phyloP scores from a whole-genome alignment of 2,329 filamentous ascomycete species.

The Bertia moriformis region DNA sequence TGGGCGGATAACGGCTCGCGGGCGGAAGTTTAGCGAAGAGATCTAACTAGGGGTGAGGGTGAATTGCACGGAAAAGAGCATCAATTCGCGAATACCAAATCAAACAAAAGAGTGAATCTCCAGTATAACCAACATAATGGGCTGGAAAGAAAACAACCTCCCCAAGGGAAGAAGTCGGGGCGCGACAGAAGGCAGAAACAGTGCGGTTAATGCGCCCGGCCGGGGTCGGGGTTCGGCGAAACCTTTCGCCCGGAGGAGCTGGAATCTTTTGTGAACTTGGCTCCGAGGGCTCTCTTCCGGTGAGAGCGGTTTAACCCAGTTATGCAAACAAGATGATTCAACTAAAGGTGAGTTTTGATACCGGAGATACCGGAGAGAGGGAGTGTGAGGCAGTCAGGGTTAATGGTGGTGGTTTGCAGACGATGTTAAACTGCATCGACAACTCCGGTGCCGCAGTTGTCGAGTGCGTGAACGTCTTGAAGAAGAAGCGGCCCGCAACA shows the following conservation, averaged over 20 bases:
- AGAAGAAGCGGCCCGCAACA: slow-evolving; percentile 52
- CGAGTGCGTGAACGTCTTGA: slow-evolving; percentile 61
- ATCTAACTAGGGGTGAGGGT: too few species aligned
- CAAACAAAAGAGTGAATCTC: neutral
- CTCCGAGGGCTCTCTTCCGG: too few species aligned
- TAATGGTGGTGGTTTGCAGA: slow-evolving; percentile 34
- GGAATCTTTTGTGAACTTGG: too few species aligned
- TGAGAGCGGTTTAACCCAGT: too few species aligned
- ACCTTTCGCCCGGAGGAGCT: neutral
- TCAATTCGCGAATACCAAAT: neutral
- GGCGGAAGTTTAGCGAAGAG: neutral
- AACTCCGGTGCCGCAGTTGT: slow-evolving; percentile 65
- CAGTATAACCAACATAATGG: neutral
- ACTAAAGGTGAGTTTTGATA: slow-evolving; percentile 29
- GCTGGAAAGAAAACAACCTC: neutral
- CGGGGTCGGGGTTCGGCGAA: neutral
- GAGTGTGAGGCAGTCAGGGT: too few species aligned
- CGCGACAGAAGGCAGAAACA: neutral
- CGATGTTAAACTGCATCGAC: slow-evolving; percentile 69
- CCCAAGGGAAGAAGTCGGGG: neutral
- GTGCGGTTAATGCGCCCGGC: neutral
- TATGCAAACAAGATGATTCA: slow-evolving; percentile 44
- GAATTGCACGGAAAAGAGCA: too few species aligned
- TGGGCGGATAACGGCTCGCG: neutral
- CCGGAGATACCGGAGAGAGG: too few species aligned